These are phyloP conservation scores for Abrus precatorius DNA, from an alignment of 306 rosid genomes.

Conservation along the genomic window DNA sequence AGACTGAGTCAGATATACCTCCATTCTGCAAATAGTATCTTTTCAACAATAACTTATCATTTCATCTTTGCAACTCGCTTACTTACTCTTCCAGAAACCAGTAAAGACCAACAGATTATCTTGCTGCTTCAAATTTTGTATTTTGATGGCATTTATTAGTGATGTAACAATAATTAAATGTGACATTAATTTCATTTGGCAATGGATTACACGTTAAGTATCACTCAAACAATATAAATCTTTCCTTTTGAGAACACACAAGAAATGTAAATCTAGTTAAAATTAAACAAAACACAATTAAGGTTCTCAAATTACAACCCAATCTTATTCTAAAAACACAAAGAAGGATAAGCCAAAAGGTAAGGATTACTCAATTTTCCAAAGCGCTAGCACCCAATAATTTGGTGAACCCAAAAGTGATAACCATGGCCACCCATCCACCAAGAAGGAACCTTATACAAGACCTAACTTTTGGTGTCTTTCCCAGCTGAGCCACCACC, in stretches of 20 bases:
- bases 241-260: no score
- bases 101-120: background rate
- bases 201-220: background rate
- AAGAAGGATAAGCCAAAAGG: background rate
- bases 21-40: background rate
- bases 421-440: conserved; percentile 65
- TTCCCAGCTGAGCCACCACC: conserved; percentile 55
- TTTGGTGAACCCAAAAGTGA: conserved; percentile 61
- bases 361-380: conserved; percentile 2
- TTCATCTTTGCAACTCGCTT: background rate
- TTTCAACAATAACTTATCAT: background rate
- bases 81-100: background rate
- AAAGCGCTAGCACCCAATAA: conserved; percentile 42
- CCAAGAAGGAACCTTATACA: conserved; percentile 59
- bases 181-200: no score
- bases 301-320: background rate
- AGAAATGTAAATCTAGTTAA: no score
- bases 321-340: background rate
- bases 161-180: background rate
- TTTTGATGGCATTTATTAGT: background rate
- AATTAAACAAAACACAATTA: no score
- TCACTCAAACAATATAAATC: no score
- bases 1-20: no score
- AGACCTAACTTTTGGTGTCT: conserved; percentile 43
- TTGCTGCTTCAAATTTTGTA: background rate